Percentiles rank a stretch among this genome's conserved stretches.
Conservation (phyloP, 1,139 yeast species). For the Saccharomycopsis hybrid region DNA sequence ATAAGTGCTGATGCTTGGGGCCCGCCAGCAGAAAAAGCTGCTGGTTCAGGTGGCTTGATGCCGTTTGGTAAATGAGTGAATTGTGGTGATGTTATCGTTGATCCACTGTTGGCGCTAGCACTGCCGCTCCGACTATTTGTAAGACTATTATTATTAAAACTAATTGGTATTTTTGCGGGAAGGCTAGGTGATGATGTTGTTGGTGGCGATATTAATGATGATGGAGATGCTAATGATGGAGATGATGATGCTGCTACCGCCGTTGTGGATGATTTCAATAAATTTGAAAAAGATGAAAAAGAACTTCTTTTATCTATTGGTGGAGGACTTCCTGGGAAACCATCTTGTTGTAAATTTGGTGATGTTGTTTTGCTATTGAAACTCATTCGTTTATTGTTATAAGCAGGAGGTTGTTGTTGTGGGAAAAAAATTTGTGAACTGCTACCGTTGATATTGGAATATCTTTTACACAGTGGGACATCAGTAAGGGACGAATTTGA, state of each 20-base stretch:
- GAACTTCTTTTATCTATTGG: not conserved
- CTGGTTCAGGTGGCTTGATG: constrained; percentile 3
- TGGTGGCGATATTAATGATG: too few relatives aligned
- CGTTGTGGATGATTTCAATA: constrained; percentile 3
- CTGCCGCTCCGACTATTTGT: too few relatives aligned
- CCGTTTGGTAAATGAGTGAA: not conserved
- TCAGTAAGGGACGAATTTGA: not conserved
- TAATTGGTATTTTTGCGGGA: not conserved
- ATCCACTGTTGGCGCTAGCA: too few relatives aligned
- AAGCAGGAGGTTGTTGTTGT: constrained; percentile 15
- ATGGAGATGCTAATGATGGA: too few relatives aligned
- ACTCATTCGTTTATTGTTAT: not conserved
- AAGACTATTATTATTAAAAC: not conserved
- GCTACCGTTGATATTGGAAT: not conserved
- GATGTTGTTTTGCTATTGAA: not conserved
- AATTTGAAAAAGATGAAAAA: constrained; percentile 5
- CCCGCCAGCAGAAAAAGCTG: constrained; percentile 4
- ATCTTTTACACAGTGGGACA: too few relatives aligned
- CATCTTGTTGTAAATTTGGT: not conserved
- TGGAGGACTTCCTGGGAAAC: too few relatives aligned
- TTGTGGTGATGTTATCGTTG: too few relatives aligned
- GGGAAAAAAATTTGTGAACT: constrained; percentile 9
- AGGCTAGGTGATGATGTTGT: not conserved
- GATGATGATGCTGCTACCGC: not conserved
- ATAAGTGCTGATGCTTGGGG: too few relatives aligned